These are phyloP conservation scores for Trypanosoma vivax DNA, from an alignment of 208 protist species.

Conservation along the genomic window DNA sequence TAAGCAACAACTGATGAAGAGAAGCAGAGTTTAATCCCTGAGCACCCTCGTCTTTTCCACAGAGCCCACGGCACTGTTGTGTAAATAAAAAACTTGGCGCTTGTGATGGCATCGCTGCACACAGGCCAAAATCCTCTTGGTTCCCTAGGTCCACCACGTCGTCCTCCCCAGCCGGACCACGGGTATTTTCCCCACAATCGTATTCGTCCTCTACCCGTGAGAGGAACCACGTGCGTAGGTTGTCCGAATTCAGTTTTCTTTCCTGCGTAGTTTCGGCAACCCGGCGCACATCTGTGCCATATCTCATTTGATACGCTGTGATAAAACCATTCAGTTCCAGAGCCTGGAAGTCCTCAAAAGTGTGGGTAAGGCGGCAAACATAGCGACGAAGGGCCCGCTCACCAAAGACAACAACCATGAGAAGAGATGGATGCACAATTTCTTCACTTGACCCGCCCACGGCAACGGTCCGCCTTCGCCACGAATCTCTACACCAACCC, in stretches of 20 bases:
- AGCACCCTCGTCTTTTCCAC: background rate
- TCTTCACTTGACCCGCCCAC: background rate
- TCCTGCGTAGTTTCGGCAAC: background rate
- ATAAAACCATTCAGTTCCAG: constrained; percentile 60
- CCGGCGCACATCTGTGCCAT: constrained; percentile 30
- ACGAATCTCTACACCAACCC: constrained; percentile 41
- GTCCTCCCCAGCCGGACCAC: background rate
- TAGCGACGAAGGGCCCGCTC: constrained; percentile 30
- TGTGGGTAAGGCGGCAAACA: constrained; percentile 48
- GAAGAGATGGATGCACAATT: constrained; percentile 1
- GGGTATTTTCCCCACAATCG: background rate
- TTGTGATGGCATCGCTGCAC: background rate
- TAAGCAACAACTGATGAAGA: constrained; percentile 36
- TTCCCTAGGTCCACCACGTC: background rate
- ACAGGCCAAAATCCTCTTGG: no score
- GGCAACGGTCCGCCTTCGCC: background rate
- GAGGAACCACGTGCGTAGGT: constrained; percentile 18
- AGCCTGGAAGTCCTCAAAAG: constrained; percentile 40
- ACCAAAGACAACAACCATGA: constrained; percentile 43
- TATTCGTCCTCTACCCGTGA: background rate
- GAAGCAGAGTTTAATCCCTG: constrained; percentile 7
- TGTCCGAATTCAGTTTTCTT: background rate
- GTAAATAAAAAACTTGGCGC: constrained; percentile 19
- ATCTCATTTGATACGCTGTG: constrained; percentile 33
- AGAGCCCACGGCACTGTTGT: background rate